Conservation (phyloP, 805 yeast genomes). For the Starmera caribaea region DNA sequence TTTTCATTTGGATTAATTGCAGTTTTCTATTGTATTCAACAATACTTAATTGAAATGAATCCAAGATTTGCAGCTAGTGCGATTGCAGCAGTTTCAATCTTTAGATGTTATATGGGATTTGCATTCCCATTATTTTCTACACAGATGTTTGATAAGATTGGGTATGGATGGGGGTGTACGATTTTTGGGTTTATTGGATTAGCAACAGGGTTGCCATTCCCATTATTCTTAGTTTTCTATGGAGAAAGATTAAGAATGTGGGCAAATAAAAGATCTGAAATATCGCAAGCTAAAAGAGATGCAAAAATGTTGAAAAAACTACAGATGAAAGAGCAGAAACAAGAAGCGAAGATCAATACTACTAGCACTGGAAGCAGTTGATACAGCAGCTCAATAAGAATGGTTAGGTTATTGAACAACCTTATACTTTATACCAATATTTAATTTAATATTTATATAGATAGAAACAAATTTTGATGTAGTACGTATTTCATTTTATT, state of each 20-base stretch:
- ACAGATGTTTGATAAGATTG: slow-evolving; percentile 43
- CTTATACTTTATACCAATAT: too few relatives aligned
- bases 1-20: slow-evolving; percentile 52
- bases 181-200: slow-evolving; percentile 49
- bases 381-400: too few relatives aligned
- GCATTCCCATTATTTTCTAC: slow-evolving; percentile 59
- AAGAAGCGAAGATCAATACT: not conserved
- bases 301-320: slow-evolving; percentile 29
- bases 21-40: slow-evolving; percentile 59
- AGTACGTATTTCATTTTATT: too few relatives aligned
- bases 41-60: slow-evolving; percentile 64
- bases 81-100: slow-evolving; percentile 58
- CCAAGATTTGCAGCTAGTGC: slow-evolving; percentile 62
- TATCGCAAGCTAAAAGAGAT: slow-evolving; percentile 36
- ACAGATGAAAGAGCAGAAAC: slow-evolving; percentile 9
- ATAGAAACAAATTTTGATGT: too few relatives aligned
- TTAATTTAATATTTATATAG: too few relatives aligned
- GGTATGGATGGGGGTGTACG: slow-evolving; percentile 67
- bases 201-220: slow-evolving; percentile 58
- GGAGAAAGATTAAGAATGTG: slow-evolving; percentile 52
- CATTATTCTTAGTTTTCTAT: slow-evolving; percentile 42
- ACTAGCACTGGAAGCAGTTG: too few relatives aligned
- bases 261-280: slow-evolving; percentile 43
- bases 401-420: too few relatives aligned
- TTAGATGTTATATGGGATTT: slow-evolving; percentile 60